These are phyloP conservation scores for Cochlearia excelsa DNA, from an alignment of 345 rosid genomes.

Conservation along the genomic window DNA sequence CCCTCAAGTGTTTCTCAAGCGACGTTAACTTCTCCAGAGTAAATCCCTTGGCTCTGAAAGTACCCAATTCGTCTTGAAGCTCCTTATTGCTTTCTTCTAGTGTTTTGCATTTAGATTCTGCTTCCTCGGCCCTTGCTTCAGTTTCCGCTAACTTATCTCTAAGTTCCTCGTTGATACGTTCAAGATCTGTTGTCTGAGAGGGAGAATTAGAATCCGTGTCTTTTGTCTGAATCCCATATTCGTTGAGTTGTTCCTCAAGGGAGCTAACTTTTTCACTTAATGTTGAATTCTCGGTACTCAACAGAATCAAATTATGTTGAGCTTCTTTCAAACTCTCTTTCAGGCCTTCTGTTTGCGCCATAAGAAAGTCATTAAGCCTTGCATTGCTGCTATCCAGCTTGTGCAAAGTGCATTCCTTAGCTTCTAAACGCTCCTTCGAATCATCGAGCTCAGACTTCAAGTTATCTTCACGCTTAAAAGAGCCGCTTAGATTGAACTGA, in stretches of 20 bases:
- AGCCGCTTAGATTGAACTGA: slow-evolving; percentile 65
- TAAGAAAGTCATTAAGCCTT: slow-evolving; percentile 42
- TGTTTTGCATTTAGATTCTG: slow-evolving; percentile 49
- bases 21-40: slow-evolving; percentile 53
- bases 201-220: slow-evolving; percentile 39
- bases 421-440: slow-evolving; percentile 47
- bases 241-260: slow-evolving; percentile 51
- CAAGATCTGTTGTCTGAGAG: slow-evolving; percentile 35
- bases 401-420: slow-evolving; percentile 49
- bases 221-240: slow-evolving; percentile 48
- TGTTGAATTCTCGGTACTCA: slow-evolving; percentile 52
- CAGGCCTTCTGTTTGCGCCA: slow-evolving; percentile 50
- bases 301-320: slow-evolving; percentile 48
- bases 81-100: slow-evolving; percentile 47
- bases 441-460: slow-evolving; percentile 51
- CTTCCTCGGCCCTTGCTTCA: slow-evolving; percentile 50
- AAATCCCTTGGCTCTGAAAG: slow-evolving; percentile 45
- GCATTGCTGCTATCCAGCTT: slow-evolving; percentile 50
- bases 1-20: slow-evolving; percentile 65
- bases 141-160: slow-evolving; percentile 44
- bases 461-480: slow-evolving; percentile 51
- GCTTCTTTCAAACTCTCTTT: slow-evolving; percentile 58
- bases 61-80: slow-evolving; percentile 50
- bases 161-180: slow-evolving; percentile 45
- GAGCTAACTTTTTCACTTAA: slow-evolving; percentile 47